Evolutionary conservation across 345 rosid genomes (phyloP).

Genomic region (Litchi chinensis): DNA sequence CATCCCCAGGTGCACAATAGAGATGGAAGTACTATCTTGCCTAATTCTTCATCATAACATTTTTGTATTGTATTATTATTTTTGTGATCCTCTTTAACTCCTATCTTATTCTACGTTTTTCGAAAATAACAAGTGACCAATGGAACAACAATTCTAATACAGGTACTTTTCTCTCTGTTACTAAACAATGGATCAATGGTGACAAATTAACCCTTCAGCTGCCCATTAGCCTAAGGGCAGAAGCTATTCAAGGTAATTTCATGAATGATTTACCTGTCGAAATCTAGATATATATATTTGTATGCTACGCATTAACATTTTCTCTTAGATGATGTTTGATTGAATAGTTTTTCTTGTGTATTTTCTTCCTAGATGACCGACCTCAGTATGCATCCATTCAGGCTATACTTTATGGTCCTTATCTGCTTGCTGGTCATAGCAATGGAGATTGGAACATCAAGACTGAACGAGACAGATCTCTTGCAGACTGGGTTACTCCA

Average conservation of each 20-base stretch:
- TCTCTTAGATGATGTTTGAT: neutral
- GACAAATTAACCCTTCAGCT: constrained; percentile 65
- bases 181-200: constrained; percentile 50
- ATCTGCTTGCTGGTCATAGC: constrained; percentile 47
- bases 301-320: neutral
- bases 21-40: too few species aligned
- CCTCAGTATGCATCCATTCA: constrained; percentile 40
- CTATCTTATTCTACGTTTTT: neutral
- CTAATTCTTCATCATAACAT: neutral
- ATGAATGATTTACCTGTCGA: neutral
- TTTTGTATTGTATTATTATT: neutral
- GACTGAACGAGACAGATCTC: constrained; percentile 20
- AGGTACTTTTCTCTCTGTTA: constrained; percentile 65
- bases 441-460: constrained; percentile 44
- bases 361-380: constrained; percentile 39
- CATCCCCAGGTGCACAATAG: constrained; percentile 39
- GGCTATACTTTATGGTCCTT: constrained; percentile 53
- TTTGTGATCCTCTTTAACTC: neutral
- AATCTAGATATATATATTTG: neutral
- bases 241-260: constrained; percentile 70
- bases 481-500: constrained; percentile 42
- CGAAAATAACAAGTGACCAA: neutral
- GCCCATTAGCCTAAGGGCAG: constrained; percentile 62
- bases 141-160: constrained; percentile 17
- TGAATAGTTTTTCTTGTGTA: neutral